Percentiles rank a stretch among this genome's conserved stretches.
phyloP scores from a whole-genome alignment of 106 monocot species.

The Iris macrosiphon region DNA sequence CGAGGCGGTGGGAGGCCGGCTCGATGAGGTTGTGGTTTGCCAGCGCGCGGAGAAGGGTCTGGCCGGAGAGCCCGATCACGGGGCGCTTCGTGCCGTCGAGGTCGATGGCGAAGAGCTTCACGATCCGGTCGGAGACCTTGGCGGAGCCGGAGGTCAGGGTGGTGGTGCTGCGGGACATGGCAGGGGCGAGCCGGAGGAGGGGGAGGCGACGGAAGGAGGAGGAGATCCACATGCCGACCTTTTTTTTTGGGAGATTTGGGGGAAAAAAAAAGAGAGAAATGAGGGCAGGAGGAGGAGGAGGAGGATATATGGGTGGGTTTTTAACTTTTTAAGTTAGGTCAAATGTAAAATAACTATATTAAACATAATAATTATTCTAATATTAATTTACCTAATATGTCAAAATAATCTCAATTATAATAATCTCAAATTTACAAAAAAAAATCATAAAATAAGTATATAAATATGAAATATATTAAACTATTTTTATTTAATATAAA shows the following conservation, averaged over 20 bases:
- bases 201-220: slow-evolving; percentile 40
- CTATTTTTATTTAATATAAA: no score
- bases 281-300: no score
- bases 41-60: slow-evolving; percentile 71
- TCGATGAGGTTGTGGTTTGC: slow-evolving; percentile 67
- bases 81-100: slow-evolving; percentile 52
- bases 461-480: no score
- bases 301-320: no score
- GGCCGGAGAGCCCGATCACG: slow-evolving; percentile 72
- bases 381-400: no score
- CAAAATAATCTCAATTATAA: no score
- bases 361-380: no score
- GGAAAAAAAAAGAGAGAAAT: no score
- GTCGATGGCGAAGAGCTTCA: slow-evolving; percentile 79
- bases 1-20: slow-evolving; percentile 87
- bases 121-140: slow-evolving; percentile 91
- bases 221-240: slow-evolving; percentile 46
- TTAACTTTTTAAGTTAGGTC: no score
- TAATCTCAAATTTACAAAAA: no score
- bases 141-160: slow-evolving; percentile 27
- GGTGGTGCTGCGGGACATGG: slow-evolving; percentile 10
- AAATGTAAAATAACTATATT: no score
- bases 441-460: no score
- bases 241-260: background rate
- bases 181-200: slow-evolving; percentile 4